Conservation (phyloP, 371 early-diverging fungal genomes). For the Apophysomyces ossiformis region DNA sequence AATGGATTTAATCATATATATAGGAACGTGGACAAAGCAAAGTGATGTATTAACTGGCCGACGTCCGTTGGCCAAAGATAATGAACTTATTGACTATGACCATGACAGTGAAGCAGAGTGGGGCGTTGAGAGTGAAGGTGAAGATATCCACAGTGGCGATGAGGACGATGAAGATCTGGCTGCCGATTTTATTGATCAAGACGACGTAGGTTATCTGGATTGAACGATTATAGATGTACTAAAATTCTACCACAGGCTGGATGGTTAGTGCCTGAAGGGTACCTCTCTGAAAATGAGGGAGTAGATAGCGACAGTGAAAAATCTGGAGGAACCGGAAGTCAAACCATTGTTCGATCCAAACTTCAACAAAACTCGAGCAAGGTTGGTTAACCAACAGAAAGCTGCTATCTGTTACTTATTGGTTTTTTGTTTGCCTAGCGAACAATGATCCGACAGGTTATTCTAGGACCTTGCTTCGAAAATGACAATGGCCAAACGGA, state of each 20-base stretch:
- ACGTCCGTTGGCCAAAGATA: conserved; percentile 69
- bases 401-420: neutral
- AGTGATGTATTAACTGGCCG: conserved; percentile 62
- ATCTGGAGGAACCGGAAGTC: conserved; percentile 11
- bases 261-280: conserved; percentile 80
- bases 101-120: conserved; percentile 90
- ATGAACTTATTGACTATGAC: conserved; percentile 74
- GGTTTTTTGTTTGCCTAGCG: conserved; percentile 15
- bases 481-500: conserved; percentile 25
- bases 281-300: conserved; percentile 82
- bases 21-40: conserved; percentile 78
- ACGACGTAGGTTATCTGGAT: conserved; percentile 31
- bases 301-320: conserved; percentile 52
- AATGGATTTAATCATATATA: neutral
- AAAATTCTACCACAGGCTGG: conserved; percentile 41
- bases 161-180: conserved; percentile 64
- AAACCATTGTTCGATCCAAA: conserved; percentile 16
- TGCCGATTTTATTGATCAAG: conserved; percentile 52
- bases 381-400: conserved; percentile 15
- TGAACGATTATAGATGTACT: neutral
- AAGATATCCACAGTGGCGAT: conserved; percentile 82
- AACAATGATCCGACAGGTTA: conserved; percentile 38
- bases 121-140: conserved; percentile 91
- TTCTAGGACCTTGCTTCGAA: conserved; percentile 63
- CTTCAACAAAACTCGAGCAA: conserved; percentile 16